Evolutionary conservation across 306 rosid genomes (phyloP).

Genomic region (Quercus dentata): DNA sequence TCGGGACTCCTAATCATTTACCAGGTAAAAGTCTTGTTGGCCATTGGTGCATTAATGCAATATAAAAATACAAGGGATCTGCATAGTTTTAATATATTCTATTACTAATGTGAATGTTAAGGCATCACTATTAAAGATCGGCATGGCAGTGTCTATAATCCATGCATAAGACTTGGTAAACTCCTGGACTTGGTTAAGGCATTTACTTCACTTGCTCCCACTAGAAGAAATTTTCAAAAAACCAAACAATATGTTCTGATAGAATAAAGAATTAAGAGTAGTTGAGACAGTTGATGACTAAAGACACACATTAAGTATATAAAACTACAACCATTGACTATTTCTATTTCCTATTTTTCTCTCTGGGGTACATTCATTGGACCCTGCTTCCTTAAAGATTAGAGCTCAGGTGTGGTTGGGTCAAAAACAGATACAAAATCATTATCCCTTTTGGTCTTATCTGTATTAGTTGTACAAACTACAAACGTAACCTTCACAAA

Average conservation of each 20-base stretch:
- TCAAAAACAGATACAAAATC: constrained; percentile 21
- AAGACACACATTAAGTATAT: constrained; percentile 8
- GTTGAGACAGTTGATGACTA: constrained; percentile 29
- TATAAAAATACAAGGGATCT: too few relatives aligned
- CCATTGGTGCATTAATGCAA: too few relatives aligned
- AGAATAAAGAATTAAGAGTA: constrained; percentile 17
- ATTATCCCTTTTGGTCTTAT: too few relatives aligned
- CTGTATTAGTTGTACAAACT: too few relatives aligned
- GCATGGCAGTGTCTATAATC: constrained; percentile 1
- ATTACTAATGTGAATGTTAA: too few relatives aligned
- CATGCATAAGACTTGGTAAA: constrained; percentile 38
- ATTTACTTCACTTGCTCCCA: constrained; percentile 8
- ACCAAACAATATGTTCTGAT: not conserved
- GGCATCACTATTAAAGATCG: not conserved
- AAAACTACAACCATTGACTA: constrained; percentile 27
- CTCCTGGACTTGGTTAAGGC: constrained; percentile 24
- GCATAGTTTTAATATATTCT: too few relatives aligned
- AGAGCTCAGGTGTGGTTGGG: constrained; percentile 4
- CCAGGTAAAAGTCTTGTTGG: too few relatives aligned
- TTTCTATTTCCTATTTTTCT: constrained; percentile 31
- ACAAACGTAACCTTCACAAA: too few relatives aligned
- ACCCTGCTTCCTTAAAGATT: constrained; percentile 16
- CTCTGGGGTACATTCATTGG: not conserved
- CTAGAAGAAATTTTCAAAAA: constrained; percentile 9
- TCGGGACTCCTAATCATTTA: too few relatives aligned